Evolutionary conservation across 176 grass and related monocot species (phyloP).

Genomic region (Poa pratensis): DNA sequence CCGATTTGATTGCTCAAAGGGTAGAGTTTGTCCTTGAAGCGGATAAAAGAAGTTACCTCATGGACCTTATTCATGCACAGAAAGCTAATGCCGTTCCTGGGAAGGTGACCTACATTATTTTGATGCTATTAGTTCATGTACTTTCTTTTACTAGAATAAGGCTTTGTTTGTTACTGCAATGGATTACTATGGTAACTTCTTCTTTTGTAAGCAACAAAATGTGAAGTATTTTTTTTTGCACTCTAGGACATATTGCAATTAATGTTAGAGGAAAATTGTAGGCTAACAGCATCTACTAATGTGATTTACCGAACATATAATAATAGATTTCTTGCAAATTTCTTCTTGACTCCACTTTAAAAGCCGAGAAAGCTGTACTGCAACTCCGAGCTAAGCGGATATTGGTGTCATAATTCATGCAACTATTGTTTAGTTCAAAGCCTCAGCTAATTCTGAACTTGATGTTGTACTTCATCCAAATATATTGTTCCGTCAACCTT

Average conservation of each 20-base stretch:
- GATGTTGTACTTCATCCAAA: neutral
- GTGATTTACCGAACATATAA: neutral
- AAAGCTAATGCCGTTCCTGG: conserved; percentile 78
- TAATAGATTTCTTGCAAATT: neutral
- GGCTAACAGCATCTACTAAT: neutral
- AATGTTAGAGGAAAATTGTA: neutral
- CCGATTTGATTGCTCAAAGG: conserved; percentile 93
- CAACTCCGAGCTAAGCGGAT: neutral
- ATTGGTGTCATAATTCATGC: neutral
- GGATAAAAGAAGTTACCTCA: conserved; percentile 93
- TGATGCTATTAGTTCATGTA: neutral
- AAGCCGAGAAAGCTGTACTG: neutral
- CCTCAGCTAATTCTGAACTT: neutral
- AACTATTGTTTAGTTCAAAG: neutral
- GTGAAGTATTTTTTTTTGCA: neutral
- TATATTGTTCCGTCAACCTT: neutral
- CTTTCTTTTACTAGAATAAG: conserved; percentile 14
- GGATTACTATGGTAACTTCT: neutral
- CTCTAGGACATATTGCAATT: neutral
- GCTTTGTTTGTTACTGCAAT: neutral
- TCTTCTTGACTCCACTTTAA: neutral
- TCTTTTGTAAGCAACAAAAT: neutral
- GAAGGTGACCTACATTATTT: conserved; percentile 61
- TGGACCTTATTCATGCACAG: conserved; percentile 96
- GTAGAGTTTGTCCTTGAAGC: conserved; percentile 89